A percentile compares a stretch with the other conserved stretches of the same genome.
These are phyloP conservation scores for Anastatica hierochuntica DNA, from an alignment of 345 rosid species.

Conservation along the genomic window DNA sequence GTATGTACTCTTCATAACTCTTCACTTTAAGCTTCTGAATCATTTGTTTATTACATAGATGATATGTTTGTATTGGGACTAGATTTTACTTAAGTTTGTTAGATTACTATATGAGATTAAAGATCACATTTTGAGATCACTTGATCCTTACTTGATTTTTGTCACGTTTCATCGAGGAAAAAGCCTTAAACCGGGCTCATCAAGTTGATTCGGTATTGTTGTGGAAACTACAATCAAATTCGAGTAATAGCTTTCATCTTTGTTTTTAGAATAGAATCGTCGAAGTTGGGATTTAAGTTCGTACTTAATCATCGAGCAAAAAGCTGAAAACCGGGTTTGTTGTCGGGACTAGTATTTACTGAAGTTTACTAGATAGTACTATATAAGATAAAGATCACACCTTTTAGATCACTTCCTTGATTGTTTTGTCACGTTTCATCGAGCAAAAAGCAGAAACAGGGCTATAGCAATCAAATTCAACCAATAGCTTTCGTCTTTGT, in stretches of 20 bases:
- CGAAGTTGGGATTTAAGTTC: background rate
- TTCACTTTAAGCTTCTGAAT: background rate
- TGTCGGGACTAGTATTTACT: too few species aligned
- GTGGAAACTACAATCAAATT: background rate
- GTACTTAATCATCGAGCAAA: too few species aligned
- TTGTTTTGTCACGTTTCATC: too few species aligned
- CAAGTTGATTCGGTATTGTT: background rate
- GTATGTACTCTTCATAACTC: constrained; percentile 27
- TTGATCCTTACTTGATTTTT: background rate
- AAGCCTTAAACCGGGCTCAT: background rate
- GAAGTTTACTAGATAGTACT: too few species aligned
- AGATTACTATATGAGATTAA: too few species aligned
- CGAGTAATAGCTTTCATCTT: background rate
- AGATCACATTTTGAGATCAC: background rate
- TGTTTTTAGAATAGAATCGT: background rate
- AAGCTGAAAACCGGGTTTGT: too few species aligned
- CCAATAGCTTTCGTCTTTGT: background rate
- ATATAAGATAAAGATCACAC: too few species aligned
- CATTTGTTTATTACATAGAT: background rate
- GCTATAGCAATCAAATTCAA: background rate
- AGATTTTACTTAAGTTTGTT: background rate
- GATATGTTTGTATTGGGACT: background rate
- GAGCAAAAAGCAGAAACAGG: too few species aligned
- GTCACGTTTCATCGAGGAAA: background rate
- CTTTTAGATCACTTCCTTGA: too few species aligned